phyloP scores from a whole-genome alignment of 2,329 filamentous ascomycete species.

The Myrmaecium sp. region DNA sequence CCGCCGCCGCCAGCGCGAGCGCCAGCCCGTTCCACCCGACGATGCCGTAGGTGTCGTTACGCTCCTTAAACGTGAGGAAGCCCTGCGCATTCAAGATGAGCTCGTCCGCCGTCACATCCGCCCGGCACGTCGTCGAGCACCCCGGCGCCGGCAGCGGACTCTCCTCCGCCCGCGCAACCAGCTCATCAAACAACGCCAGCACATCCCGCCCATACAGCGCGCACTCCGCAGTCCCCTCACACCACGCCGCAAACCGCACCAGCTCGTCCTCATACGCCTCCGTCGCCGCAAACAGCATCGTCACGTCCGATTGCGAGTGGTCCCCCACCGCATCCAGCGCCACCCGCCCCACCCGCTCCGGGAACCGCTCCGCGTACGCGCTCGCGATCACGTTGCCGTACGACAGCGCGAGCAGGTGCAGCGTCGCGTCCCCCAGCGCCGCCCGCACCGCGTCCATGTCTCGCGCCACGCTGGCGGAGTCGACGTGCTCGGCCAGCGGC shows the following conservation, averaged over 20 bases:
- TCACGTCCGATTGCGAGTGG: constrained; percentile 20
- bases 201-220: constrained; percentile 14
- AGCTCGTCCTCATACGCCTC: constrained; percentile 21
- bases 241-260: constrained; percentile 23
- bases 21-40: constrained; percentile 9
- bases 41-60: constrained; percentile 6
- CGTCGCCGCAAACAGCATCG: constrained; percentile 19
- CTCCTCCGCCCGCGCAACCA: constrained; percentile 14
- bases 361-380: constrained; percentile 28
- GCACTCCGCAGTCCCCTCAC: constrained; percentile 13
- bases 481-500: constrained; percentile 23
- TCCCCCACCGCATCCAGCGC: constrained; percentile 29
- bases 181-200: constrained; percentile 9
- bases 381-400: constrained; percentile 30
- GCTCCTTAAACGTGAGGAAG: constrained; percentile 9
- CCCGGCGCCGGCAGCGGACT: constrained; percentile 20
- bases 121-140: constrained; percentile 10
- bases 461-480: constrained; percentile 21
- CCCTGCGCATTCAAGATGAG: constrained; percentile 17
- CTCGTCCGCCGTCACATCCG: constrained; percentile 17
- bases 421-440: constrained; percentile 19
- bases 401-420: constrained; percentile 26
- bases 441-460: constrained; percentile 20
- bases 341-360: constrained; percentile 24
- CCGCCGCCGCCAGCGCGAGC: constrained; percentile 12